Percentiles rank a stretch among this genome's conserved stretches.
phyloP scores from a whole-genome alignment of 116 monocot genomes.

The Papilionanthe hybrid region DNA sequence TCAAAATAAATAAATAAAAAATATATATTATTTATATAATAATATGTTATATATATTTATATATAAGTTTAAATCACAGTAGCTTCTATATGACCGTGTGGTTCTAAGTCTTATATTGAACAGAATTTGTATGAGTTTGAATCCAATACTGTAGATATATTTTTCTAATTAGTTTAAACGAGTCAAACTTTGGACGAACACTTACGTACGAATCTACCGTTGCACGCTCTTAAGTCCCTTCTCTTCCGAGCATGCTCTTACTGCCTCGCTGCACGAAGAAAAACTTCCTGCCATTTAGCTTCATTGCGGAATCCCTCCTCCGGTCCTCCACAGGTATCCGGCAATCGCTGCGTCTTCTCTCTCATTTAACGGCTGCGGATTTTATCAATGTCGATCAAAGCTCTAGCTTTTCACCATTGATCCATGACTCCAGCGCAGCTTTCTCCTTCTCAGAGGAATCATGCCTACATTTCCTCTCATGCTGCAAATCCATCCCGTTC shows the following conservation, averaged over 20 bases:
- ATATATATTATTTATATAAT: too few relatives aligned
- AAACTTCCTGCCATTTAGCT: neutral
- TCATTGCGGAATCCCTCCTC: neutral
- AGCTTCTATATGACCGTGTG: too few relatives aligned
- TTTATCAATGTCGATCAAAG: neutral
- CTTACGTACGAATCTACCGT: too few relatives aligned
- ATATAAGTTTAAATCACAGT: too few relatives aligned
- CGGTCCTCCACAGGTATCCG: neutral
- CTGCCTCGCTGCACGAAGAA: neutral
- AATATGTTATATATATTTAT: too few relatives aligned
- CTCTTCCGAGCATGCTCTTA: conserved; percentile 3
- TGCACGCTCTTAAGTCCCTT: neutral
- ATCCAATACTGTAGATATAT: too few relatives aligned
- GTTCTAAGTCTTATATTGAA: too few relatives aligned
- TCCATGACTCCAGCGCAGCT: conserved; percentile 4
- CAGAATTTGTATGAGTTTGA: too few relatives aligned
- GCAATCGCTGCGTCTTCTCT: too few relatives aligned
- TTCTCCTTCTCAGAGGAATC: conserved; percentile 12
- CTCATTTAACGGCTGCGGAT: neutral
- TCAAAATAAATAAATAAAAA: too few relatives aligned
- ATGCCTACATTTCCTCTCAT: conserved; percentile 24
- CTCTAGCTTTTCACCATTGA: neutral
- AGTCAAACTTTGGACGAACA: too few relatives aligned
- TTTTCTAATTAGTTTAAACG: too few relatives aligned
- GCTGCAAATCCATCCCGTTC: conserved; percentile 23